These are phyloP conservation scores for Senecio squalidus DNA, from an alignment of 140 eudicot species.

Conservation along the genomic window DNA sequence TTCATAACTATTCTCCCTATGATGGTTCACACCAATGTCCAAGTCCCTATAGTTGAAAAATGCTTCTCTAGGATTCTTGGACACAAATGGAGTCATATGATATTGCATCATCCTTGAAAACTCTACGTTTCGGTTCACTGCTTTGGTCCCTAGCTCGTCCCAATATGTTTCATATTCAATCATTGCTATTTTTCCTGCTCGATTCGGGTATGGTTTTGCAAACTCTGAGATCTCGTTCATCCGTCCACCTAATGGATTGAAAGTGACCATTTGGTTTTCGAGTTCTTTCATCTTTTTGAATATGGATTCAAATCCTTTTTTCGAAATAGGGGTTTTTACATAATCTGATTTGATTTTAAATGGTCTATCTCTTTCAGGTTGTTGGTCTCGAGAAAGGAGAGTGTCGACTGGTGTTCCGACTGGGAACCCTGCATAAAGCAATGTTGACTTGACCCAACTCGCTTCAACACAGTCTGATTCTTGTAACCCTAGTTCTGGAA, in stretches of 20 bases:
- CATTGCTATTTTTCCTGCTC: slow-evolving; percentile 24
- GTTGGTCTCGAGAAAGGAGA: slow-evolving; percentile 25
- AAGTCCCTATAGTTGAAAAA: slow-evolving; percentile 57
- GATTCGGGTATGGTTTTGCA: slow-evolving; percentile 20
- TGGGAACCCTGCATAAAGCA: slow-evolving; percentile 12
- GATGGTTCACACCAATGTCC: slow-evolving; percentile 48
- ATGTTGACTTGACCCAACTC: slow-evolving; percentile 30
- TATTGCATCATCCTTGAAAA: slow-evolving; percentile 18
- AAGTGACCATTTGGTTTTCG: slow-evolving; percentile 14
- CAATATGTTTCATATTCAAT: slow-evolving; percentile 19
- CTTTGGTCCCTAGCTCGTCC: slow-evolving; percentile 1
- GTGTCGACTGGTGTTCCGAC: not conserved
- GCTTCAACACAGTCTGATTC: slow-evolving; percentile 16
- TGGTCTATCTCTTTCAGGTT: not conserved
- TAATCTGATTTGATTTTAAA: slow-evolving; percentile 23
- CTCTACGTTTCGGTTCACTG: not conserved
- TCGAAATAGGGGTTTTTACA: slow-evolving; percentile 8
- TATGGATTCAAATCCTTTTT: slow-evolving; percentile 2
- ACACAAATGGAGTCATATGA: slow-evolving; percentile 50
- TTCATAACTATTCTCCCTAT: slow-evolving; percentile 34
- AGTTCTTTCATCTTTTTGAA: slow-evolving; percentile 24
- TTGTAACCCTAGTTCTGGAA: slow-evolving; percentile 27
- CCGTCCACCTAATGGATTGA: slow-evolving; percentile 28
- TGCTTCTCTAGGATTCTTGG: slow-evolving; percentile 54
- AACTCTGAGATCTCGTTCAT: slow-evolving; percentile 26